These are phyloP conservation scores for Alisma plantagoaquatica DNA, from an alignment of 106 monocot species.

Conservation along the genomic window DNA sequence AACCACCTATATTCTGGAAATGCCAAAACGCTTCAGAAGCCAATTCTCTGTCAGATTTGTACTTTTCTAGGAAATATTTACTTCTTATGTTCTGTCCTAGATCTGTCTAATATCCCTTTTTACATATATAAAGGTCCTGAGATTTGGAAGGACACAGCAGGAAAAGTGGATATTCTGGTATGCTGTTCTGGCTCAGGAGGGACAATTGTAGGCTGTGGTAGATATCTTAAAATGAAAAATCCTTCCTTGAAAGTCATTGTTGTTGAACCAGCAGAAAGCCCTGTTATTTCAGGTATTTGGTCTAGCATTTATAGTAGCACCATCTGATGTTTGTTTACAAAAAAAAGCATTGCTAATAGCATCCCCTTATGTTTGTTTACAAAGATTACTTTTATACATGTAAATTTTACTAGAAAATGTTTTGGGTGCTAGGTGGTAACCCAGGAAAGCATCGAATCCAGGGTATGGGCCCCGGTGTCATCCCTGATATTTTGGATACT, in stretches of 20 bases:
- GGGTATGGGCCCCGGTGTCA: constrained; percentile 59
- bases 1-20: too few species aligned
- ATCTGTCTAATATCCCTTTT: too few species aligned
- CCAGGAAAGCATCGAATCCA: constrained; percentile 66
- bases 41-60: too few species aligned
- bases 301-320: background rate
- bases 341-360: too few species aligned
- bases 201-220: constrained; percentile 51
- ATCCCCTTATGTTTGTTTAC: too few species aligned
- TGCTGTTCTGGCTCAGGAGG: constrained; percentile 74
- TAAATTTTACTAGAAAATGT: background rate
- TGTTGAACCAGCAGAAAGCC: constrained; percentile 78
- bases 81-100: too few species aligned
- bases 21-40: too few species aligned
- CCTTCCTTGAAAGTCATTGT: constrained; percentile 58
- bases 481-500: constrained; percentile 45
- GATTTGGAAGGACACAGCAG: constrained; percentile 90
- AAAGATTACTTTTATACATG: background rate
- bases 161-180: constrained; percentile 78
- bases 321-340: background rate
- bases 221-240: constrained; percentile 77
- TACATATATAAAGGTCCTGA: too few species aligned
- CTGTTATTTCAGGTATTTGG: constrained; percentile 68
- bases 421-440: constrained; percentile 34
- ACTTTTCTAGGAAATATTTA: too few species aligned